Evolutionary conservation across 192 early-diverging fungal species (phyloP).

Genomic region (Rhizoclosmatium globosum): DNA sequence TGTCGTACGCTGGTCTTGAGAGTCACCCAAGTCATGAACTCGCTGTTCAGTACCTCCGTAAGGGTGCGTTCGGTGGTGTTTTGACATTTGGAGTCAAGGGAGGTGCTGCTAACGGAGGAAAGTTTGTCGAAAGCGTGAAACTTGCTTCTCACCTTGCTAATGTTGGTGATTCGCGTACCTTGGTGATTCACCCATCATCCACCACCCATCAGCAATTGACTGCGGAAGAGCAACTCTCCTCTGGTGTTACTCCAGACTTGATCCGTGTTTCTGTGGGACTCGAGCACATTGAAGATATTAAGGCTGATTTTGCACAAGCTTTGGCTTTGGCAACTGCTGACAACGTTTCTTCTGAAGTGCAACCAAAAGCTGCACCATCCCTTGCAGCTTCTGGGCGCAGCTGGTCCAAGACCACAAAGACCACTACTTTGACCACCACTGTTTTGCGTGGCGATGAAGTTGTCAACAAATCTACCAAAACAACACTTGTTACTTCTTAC

Average conservation of each 20-base stretch:
- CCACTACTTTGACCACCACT: no score
- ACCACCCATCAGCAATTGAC: constrained; percentile 92
- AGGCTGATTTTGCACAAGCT: constrained; percentile 57
- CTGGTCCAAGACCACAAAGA: no score
- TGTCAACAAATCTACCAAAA: no score
- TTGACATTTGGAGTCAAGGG: constrained; percentile 68
- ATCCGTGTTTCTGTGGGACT: constrained; percentile 88
- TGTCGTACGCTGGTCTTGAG: constrained; percentile 87
- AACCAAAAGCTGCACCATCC: no score
- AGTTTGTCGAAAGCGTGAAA: constrained; percentile 81
- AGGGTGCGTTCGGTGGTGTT: constrained; percentile 86
- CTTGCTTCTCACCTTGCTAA: constrained; percentile 91
- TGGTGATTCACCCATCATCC: constrained; percentile 85
- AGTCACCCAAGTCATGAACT: constrained; percentile 78
- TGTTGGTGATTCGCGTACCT: constrained; percentile 91
- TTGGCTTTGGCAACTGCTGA: constrained; percentile 35
- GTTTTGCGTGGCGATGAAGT: no score
- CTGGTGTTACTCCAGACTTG: constrained; percentile 82
- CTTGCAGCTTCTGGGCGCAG: no score
- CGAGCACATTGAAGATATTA: constrained; percentile 73
- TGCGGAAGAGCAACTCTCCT: constrained; percentile 78
- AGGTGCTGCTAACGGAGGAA: constrained; percentile 60
- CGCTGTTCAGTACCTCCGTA: constrained; percentile 83
- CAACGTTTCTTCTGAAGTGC: no score
- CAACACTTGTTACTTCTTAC: no score